A percentile compares a stretch with the other conserved stretches of the same genome.
Conservation (phyloP, 1,139 yeast genomes). For the Komagataea norvegica region DNA sequence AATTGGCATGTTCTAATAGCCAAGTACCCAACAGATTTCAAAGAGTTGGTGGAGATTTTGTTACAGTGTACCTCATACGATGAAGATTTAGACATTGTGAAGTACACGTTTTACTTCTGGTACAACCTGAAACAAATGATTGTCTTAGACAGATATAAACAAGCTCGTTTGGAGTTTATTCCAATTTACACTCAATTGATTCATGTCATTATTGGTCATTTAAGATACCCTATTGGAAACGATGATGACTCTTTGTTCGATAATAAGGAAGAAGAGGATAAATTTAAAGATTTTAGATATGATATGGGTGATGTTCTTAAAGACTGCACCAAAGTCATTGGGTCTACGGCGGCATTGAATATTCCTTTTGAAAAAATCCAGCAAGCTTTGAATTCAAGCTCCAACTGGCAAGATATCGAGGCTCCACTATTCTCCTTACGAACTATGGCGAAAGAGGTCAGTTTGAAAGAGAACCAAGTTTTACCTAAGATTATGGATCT, state of each 20-base stretch:
- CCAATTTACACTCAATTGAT: constrained; percentile 64
- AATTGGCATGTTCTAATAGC: constrained; percentile 91
- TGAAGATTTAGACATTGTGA: constrained; percentile 82
- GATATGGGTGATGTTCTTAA: constrained; percentile 96
- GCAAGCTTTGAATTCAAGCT: constrained; percentile 19
- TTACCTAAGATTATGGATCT: constrained; percentile 76
- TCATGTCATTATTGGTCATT: constrained; percentile 61
- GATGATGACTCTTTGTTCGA: constrained; percentile 34
- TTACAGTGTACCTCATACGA: constrained; percentile 59
- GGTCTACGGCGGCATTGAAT: constrained; percentile 61
- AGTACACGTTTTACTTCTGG: constrained; percentile 93
- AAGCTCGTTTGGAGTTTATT: constrained; percentile 51
- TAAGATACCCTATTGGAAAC: constrained; percentile 64
- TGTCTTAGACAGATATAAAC: constrained; percentile 56
- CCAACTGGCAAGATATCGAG: constrained; percentile 80
- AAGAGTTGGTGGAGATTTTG: constrained; percentile 70
- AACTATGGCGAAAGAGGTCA: constrained; percentile 92
- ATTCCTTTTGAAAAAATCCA: constrained; percentile 32
- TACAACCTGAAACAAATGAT: constrained; percentile 70
- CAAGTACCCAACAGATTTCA: constrained; percentile 63
- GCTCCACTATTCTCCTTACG: constrained; percentile 88
- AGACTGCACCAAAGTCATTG: constrained; percentile 89
- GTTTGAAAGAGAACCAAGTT: constrained; percentile 58
- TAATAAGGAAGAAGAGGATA: constrained; percentile 73
- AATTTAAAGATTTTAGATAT: constrained; percentile 88